Evolutionary conservation across 257 asterid species (phyloP), one percentile per base, ranked within the genome.

Genomic region (Asclepias syriaca): DNA sequence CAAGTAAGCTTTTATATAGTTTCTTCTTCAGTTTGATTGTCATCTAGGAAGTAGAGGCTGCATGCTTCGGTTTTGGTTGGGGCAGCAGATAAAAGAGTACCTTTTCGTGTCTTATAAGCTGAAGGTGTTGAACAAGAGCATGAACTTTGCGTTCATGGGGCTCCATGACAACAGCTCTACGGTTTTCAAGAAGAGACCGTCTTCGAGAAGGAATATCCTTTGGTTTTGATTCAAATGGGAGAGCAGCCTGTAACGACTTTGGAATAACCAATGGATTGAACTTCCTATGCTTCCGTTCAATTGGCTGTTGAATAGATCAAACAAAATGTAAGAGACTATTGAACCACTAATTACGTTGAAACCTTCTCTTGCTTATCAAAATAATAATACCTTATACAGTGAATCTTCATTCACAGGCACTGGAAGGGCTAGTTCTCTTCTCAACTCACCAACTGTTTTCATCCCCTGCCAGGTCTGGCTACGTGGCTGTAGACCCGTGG

Each of bases 401-500:
- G 99, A 94, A 83, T 91, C 97, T 85, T 85, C 89, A 85, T 90
- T 89, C 76, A 91, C 90, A 43, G 97, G 93, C 43, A 87, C 84
- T 6, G 88, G 86, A 72, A 94, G 81, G 69, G 83, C 85, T 37
- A 79, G 87, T 64, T 88, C 97, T 81, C 87, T 89, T 86, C 99
- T 86, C 48, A 94, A 75, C 76, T 94, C 99, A 22, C 93, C 82
- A 73, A 91, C 93, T 6, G 97, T 94, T 82, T 88, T 91, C 99
- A 94, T 89, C 61, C 97, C 99, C 77, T 81, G 81, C 99, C 99
- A 94, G 49, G 86, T 89, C 69, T 75, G 78, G 61, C 81, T 83
- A 46, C 93, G 95, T 53, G 97, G 96, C 89, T 88, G 99, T 81
- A 94, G 79, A 46, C 97, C 96, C 69, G 97, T 94, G 50, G 99